Conservation (phyloP, 345 rosid species). For the Pseudoturritis turrita region DNA sequence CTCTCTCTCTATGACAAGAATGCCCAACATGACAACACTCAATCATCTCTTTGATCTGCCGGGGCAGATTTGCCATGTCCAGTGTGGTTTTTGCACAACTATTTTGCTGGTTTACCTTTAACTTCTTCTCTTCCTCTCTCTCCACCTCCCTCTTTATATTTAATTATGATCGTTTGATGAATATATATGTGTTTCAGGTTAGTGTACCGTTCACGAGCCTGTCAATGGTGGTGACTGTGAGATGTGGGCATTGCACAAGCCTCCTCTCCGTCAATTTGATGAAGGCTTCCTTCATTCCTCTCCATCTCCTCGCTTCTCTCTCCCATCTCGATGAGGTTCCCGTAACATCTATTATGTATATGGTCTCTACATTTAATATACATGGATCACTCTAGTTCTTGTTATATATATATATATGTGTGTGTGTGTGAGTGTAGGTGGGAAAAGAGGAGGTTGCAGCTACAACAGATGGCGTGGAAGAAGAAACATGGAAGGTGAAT, state of each 20-base stretch:
- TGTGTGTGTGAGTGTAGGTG: slow-evolving; percentile 13
- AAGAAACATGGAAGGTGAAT: slow-evolving; percentile 31
- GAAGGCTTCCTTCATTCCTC: slow-evolving; percentile 84
- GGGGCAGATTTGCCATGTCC: slow-evolving; percentile 94
- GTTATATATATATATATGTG: neutral
- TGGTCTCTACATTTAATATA: neutral
- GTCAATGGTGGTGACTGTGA: slow-evolving; percentile 86
- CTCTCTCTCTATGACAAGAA: slow-evolving; percentile 22
- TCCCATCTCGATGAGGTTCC: slow-evolving; percentile 44
- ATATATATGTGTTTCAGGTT: slow-evolving; percentile 45
- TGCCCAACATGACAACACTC: slow-evolving; percentile 49
- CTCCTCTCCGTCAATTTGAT: slow-evolving; percentile 90
- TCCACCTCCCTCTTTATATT: neutral
- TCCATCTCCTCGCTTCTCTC: slow-evolving; percentile 73
- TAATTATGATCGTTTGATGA: neutral
- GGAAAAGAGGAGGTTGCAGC: slow-evolving; percentile 41
- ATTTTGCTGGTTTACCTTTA: slow-evolving; percentile 61
- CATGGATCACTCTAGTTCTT: neutral
- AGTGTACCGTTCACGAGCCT: slow-evolving; percentile 86
- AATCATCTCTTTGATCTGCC: slow-evolving; percentile 70
- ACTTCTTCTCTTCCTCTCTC: neutral
- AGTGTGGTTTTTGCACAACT: slow-evolving; percentile 92
- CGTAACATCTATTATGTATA: neutral
- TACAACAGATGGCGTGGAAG: slow-evolving; percentile 30
- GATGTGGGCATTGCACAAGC: slow-evolving; percentile 94